Evolutionary conservation across 768 basidiomycete species (phyloP).

Genomic region (Suillus paluster): DNA sequence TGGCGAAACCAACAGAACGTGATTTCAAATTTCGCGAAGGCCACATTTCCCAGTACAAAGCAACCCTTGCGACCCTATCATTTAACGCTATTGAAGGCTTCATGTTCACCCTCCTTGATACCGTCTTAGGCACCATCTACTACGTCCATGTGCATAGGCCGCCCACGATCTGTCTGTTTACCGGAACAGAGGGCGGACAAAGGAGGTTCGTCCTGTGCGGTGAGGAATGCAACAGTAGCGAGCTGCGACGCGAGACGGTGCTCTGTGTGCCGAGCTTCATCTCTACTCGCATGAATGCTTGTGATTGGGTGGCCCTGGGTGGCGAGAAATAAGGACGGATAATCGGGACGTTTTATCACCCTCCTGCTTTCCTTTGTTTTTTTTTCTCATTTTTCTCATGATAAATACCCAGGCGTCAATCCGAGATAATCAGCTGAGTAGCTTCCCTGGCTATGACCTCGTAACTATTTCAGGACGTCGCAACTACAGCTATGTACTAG

Average conservation of each 20-base stretch:
- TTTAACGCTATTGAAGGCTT: not conserved
- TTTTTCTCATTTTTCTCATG: no score
- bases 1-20: not conserved
- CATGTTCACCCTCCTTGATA: constrained; percentile 30
- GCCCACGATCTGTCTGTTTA: constrained; percentile 27
- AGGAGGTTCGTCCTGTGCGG: constrained; percentile 26
- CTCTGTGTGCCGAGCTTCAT: constrained; percentile 26
- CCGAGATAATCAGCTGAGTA: no score
- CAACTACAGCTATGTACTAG: no score
- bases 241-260: constrained; percentile 28
- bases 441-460: no score
- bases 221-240: constrained; percentile 21
- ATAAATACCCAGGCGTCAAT: no score
- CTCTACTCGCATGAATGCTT: constrained; percentile 19
- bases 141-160: constrained; percentile 23
- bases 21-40: constrained; percentile 19
- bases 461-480: no score
- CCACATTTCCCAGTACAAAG: constrained; percentile 13
- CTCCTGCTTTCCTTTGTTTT: no score
- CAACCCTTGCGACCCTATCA: not conserved
- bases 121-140: constrained; percentile 21
- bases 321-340: not conserved
- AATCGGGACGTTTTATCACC: no score
- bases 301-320: constrained; percentile 25
- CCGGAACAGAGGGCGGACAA: constrained; percentile 22